A percentile compares a stretch with the other conserved stretches of the same genome.
These are phyloP conservation scores for Candida rishiriensis DNA, from an alignment of 805 yeast genomes.

Conservation along the genomic window DNA sequence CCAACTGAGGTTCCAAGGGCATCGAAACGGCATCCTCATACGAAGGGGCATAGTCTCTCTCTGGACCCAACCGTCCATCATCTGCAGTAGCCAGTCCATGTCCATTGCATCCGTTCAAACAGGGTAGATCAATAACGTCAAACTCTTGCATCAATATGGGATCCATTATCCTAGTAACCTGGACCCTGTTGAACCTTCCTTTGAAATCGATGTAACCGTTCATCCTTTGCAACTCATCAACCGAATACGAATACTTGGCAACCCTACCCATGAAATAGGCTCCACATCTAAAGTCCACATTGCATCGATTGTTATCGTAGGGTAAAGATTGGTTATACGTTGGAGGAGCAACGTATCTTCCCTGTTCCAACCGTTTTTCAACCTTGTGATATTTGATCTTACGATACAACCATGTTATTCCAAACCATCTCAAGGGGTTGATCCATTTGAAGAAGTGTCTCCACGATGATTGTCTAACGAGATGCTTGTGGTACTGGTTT, in stretches of 20 bases:
- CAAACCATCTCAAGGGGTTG: too few species aligned
- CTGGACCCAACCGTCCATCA: neutral
- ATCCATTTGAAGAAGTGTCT: too few species aligned
- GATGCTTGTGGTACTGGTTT: too few species aligned
- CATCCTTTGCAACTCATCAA: conserved; percentile 8
- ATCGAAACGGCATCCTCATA: neutral
- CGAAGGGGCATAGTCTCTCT: conserved; percentile 7
- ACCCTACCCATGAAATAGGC: too few species aligned
- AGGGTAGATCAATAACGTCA: conserved; percentile 11
- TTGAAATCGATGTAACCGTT: conserved; percentile 10
- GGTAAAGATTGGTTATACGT: conserved; percentile 8
- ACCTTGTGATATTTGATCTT: neutral
- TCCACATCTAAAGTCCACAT: too few species aligned
- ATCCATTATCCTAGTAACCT: conserved; percentile 10
- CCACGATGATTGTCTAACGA: too few species aligned
- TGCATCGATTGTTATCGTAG: too few species aligned
- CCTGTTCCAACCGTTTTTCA: neutral
- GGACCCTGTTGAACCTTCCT: conserved; percentile 9
- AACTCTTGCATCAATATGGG: conserved; percentile 10
- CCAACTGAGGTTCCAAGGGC: too few species aligned
- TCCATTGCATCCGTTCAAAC: conserved; percentile 2
- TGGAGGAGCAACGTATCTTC: conserved; percentile 7
- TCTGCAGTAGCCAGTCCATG: too few species aligned
- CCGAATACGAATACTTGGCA: conserved; percentile 11
- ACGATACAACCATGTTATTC: too few species aligned